phyloP scores from a whole-genome alignment of 805 yeast species.

The Scheffersomyces stipitis region DNA sequence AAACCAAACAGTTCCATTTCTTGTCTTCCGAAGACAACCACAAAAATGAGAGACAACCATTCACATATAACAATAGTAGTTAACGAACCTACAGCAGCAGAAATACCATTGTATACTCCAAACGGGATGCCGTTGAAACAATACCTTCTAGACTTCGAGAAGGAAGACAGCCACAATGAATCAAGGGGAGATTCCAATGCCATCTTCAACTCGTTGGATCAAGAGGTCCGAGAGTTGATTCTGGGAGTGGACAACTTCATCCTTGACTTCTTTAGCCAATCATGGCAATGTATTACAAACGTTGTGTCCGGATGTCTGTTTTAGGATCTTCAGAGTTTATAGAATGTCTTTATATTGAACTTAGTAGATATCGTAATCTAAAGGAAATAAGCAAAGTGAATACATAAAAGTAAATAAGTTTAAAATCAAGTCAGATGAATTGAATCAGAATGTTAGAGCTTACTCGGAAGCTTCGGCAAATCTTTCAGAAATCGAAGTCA shows the following conservation, averaged over 20 bases:
- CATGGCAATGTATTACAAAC: conserved; percentile 14
- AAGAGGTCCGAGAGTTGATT: conserved; percentile 16
- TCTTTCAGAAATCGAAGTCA: conserved; percentile 76
- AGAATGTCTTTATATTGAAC: too few relatives aligned
- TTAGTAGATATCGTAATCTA: too few relatives aligned
- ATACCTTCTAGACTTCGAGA: conserved; percentile 11
- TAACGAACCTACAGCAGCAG: too few relatives aligned
- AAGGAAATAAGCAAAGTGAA: too few relatives aligned
- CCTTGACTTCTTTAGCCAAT: conserved; percentile 11
- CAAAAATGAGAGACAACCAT: too few relatives aligned
- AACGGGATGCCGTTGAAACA: conserved; percentile 22
- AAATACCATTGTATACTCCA: conserved; percentile 17
- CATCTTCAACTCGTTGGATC: conserved; percentile 9
- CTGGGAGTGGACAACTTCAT: conserved; percentile 20
- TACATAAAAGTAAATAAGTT: too few relatives aligned
- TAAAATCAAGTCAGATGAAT: too few relatives aligned
- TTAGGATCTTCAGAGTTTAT: too few relatives aligned
- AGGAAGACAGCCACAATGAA: background rate
- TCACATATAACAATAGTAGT: too few relatives aligned
- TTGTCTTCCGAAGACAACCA: background rate
- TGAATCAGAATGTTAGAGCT: conserved; percentile 2
- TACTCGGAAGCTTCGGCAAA: conserved; percentile 95
- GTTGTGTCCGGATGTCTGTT: conserved; percentile 1
- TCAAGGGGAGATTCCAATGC: conserved; percentile 10
- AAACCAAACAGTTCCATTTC: conserved; percentile 8